Percentiles rank a stretch among this genome's conserved stretches.
Evolutionary conservation across 75 land plant genomes (phyloP).

Genomic region (Selaginella moellendorffii): DNA sequence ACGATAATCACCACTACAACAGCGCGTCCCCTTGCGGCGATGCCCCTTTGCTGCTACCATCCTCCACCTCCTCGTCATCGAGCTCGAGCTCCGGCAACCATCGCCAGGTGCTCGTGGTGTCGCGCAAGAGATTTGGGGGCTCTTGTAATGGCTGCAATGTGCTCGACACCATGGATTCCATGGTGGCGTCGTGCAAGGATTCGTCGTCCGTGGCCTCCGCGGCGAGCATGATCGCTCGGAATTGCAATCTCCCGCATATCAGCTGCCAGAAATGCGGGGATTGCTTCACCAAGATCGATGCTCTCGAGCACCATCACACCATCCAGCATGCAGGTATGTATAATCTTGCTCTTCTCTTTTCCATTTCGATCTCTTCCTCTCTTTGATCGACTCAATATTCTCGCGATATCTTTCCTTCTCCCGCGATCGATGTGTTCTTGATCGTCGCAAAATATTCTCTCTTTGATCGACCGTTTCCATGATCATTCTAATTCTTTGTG

Average conservation of each 20-base stretch:
- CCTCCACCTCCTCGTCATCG: not conserved
- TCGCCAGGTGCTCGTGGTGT: not conserved
- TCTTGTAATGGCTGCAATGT: constrained; percentile 56
- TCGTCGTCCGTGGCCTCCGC: not conserved
- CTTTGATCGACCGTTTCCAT: no score
- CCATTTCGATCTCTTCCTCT: not conserved
- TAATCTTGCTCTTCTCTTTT: not conserved
- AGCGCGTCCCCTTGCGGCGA: not conserved
- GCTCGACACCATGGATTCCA: constrained; percentile 33
- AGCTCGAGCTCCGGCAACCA: not conserved
- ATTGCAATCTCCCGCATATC: constrained; percentile 16
- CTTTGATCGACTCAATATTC: not conserved
- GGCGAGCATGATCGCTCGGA: constrained; percentile 14
- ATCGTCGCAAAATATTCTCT: no score
- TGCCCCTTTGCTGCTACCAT: not conserved
- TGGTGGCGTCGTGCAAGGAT: not conserved
- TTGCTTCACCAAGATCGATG: not conserved
- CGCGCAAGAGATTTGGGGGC: not conserved
- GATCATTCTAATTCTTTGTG: no score
- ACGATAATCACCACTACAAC: not conserved
- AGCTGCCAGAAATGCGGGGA: constrained; percentile 11
- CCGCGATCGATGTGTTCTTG: not conserved
- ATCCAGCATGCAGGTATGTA: constrained; percentile 8
- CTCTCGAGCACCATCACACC: constrained; percentile 7
- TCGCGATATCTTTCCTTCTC: not conserved